Conservation (phyloP, 2,329 filamentous ascomycete genomes). For the Aspergillus proliferans region DNA sequence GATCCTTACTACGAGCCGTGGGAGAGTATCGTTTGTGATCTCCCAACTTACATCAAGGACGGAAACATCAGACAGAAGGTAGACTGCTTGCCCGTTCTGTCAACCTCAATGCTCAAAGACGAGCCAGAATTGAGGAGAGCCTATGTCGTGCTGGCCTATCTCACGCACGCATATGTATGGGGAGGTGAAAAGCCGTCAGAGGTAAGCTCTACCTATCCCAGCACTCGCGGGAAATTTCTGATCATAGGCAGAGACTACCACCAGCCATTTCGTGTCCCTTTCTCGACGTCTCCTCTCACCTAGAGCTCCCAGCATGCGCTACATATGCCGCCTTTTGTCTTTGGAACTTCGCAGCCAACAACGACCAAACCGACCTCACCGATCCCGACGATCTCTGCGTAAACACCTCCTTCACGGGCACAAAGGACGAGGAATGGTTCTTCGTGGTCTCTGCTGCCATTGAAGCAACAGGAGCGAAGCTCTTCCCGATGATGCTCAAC, state of each 20-base stretch:
- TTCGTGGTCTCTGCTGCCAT: conserved; percentile 49
- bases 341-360: conserved; percentile 31
- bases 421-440: conserved; percentile 42
- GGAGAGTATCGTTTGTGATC: conserved; percentile 71
- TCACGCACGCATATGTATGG: conserved; percentile 81
- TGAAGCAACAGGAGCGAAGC: conserved; percentile 12
- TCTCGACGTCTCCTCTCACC: conserved; percentile 28
- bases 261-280: conserved; percentile 32
- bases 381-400: conserved; percentile 31
- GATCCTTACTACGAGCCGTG: conserved; percentile 86
- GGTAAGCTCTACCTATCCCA: conserved; percentile 35
- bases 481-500: conserved; percentile 42
- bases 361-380: conserved; percentile 24
- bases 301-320: conserved; percentile 37
- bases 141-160: conserved; percentile 67
- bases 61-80: conserved; percentile 69
- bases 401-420: conserved; percentile 33
- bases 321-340: conserved; percentile 38
- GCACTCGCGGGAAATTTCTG: background rate
- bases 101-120: conserved; percentile 66
- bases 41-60: conserved; percentile 71
- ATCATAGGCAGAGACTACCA: conserved; percentile 25
- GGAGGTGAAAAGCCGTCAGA: conserved; percentile 65
- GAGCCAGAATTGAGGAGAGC: conserved; percentile 84
- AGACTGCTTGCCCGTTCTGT: conserved; percentile 70